Evolutionary conservation across 2,329 filamentous ascomycete genomes (phyloP), one percentile per base, ranked within the genome.

Genomic region (Colletotrichum sp.): DNA sequence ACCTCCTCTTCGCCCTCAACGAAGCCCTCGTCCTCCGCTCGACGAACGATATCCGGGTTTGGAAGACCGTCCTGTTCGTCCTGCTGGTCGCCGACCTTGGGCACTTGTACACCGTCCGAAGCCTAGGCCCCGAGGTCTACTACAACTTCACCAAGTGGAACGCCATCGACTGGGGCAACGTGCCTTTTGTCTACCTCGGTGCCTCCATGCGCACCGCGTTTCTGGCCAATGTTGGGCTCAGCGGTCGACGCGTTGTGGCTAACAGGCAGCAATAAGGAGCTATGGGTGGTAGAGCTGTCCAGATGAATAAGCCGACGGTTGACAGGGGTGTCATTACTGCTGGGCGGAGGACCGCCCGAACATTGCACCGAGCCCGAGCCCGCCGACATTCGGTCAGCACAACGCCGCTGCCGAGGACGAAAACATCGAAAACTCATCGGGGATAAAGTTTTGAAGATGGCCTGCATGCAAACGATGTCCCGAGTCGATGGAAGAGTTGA

Each of bases 71-170:
- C 30, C 86, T 96, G 6, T 85, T 93, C 62, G 92, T 90, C 48
- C 85, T 96, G 75, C 88, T 96, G 36, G 82, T 96, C 18, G 95
- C 93, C n/a, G 95, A 96, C 83, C 82, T 95, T 39, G 95, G 94
- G 5, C 95, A 96, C 83, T 85, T 96, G 71, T 94, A 92, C 83
- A 92, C 92, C 44, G 89, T 96, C 75, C 85, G 87, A 44, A 86
- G 86, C 32, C 86, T 94, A 34, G 94, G 94, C 0, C 78, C 82
- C 15, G 84, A 85, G 10, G 86, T 95, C n/a, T 95, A 94, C 84
- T 94, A 91, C 88, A 87, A 91, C 78, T 86, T 90, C 32, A 80
- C 84, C 78, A 82, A 84, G 12, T 95, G 93, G 93, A 95, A 94
- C 82, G 87, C 88, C 15, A 93, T 94, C 77, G 92, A 92, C 78